Percentiles rank a stretch among this genome's conserved stretches.
phyloP scores from a whole-genome alignment of 257 asterid species.

The Capsicum pubescens region DNA sequence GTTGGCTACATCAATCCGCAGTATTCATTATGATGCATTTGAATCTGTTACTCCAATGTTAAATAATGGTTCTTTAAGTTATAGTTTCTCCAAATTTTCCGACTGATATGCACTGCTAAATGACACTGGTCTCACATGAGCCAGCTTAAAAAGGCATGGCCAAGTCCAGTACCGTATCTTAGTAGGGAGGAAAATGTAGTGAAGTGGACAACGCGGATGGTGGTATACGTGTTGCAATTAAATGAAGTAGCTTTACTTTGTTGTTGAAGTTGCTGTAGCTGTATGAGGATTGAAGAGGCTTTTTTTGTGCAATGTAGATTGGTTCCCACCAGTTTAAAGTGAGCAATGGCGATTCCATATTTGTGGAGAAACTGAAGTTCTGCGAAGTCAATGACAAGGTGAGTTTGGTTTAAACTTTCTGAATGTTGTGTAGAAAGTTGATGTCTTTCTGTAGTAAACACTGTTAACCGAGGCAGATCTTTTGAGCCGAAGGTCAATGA shows the following conservation, averaged over 20 bases:
- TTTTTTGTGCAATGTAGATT: conserved; percentile 51
- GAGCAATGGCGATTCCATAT: conserved; percentile 85
- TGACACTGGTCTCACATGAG: neutral
- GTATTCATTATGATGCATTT: neutral
- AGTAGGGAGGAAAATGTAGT: neutral
- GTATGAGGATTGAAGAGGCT: neutral
- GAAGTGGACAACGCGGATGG: neutral
- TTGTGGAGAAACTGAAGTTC: conserved; percentile 77
- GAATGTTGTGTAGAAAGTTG: neutral
- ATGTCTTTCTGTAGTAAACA: neutral
- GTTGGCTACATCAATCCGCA: neutral
- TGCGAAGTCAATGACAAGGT: conserved; percentile 95
- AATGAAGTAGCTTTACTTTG: neutral
- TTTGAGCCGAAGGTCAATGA: too few species aligned
- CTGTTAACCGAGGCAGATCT: neutral
- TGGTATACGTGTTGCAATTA: too few species aligned
- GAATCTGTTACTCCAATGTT: neutral
- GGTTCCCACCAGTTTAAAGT: conserved; percentile 97
- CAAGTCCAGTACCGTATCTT: neutral
- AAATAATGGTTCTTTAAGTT: too few species aligned
- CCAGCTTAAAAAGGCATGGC: neutral
- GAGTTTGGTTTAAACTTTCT: conserved; percentile 29
- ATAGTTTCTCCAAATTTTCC: neutral
- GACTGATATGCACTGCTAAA: neutral
- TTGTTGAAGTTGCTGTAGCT: neutral